Evolutionary conservation across 2,329 filamentous ascomycete species (phyloP).

Genomic region (Fusarium anguioides): DNA sequence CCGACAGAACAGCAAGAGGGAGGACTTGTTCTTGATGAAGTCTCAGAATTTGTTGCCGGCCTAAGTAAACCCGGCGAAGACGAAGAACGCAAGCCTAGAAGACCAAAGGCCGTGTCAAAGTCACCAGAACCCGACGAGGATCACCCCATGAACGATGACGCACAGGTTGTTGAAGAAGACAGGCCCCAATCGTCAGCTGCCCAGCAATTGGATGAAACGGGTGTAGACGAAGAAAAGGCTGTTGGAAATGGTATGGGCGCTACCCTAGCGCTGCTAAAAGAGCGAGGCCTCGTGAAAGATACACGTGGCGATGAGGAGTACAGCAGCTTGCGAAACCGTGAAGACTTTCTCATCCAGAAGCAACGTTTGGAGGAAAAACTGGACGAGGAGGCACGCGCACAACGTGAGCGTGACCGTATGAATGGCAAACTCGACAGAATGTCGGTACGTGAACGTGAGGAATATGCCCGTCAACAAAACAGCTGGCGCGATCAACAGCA

Average conservation of each 20-base stretch:
- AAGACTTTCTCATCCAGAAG: constrained; percentile 82
- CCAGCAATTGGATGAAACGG: constrained; percentile 65
- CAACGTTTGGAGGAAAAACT: constrained; percentile 79
- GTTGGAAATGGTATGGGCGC: constrained; percentile 83
- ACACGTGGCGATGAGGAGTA: constrained; percentile 72
- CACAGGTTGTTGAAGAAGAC: constrained; percentile 55
- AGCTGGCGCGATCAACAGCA: constrained; percentile 86
- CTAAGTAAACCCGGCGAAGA: constrained; percentile 74
- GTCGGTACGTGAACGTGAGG: constrained; percentile 91
- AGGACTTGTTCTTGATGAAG: constrained; percentile 94
- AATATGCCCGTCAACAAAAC: constrained; percentile 89
- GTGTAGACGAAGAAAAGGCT: constrained; percentile 86
- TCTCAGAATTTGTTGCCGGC: constrained; percentile 91
- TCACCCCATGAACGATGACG: constrained; percentile 58
- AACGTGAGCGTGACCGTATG: constrained; percentile 88
- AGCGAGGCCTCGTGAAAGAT: constrained; percentile 82
- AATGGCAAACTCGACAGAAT: constrained; percentile 87
- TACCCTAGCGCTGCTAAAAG: constrained; percentile 82
- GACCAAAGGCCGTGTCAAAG: constrained; percentile 49
- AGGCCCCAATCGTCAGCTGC: constrained; percentile 31
- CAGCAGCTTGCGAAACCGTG: constrained; percentile 74
- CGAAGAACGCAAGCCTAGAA: constrained; percentile 65
- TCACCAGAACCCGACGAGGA: constrained; percentile 54
- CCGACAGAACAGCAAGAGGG: constrained; percentile 53
- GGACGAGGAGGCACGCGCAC: constrained; percentile 80